Evolutionary conservation across 2,329 filamentous ascomycete species (phyloP), one percentile per base, ranked within the genome.

Genomic region (Arthrobotrys conoides): DNA sequence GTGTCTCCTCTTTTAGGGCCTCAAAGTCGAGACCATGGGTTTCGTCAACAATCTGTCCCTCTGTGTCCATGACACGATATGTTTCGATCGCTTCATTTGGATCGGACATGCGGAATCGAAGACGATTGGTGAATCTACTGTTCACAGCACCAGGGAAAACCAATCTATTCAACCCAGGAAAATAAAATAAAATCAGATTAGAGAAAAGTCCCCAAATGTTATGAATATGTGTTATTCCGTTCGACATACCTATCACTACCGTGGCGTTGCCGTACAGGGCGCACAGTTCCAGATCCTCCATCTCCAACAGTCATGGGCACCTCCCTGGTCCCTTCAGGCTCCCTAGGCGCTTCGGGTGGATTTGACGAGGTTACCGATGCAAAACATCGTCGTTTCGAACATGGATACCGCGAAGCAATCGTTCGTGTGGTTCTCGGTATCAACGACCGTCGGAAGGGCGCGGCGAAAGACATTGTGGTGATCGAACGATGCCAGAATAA

Each of bases 61-160:
- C 90, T 81, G 96, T 94, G 84, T 97, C 92, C 83, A 99, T 91
- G 27, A 95, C 90, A 61, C 96, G 92, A 86, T 96, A 99, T 3
- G 96, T 98, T 27, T 94, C 90, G 83, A 99, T 92, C 4, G 94
- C 91, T 38, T 90, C 87, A 82, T 91, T 89, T 66, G 90, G 89
- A 48, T 90, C 88, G 0, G 94, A 92, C 63, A 89, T 89, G 70
- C 93, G 89, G 85, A 97, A 98, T 48, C 88, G 87, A 84, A 98
- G 91, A 0, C 88, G 87, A 80, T 89, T 91, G 3, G 93, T 97
- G 85, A 99, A 99, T 80, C 93, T 93, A 84, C 93, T 97, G 84
- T 97, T 95, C 65, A 98, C 87, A 0, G 96, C 96, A n/a, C 96
- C 96, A 0, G 96, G 96, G 81, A 99, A 99, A 70, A 79, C 76